A percentile compares a stretch with the other conserved stretches of the same genome.
These are phyloP conservation scores for Penicillium crustosum DNA, from an alignment of 2,329 filamentous ascomycete genomes.

Conservation along the genomic window DNA sequence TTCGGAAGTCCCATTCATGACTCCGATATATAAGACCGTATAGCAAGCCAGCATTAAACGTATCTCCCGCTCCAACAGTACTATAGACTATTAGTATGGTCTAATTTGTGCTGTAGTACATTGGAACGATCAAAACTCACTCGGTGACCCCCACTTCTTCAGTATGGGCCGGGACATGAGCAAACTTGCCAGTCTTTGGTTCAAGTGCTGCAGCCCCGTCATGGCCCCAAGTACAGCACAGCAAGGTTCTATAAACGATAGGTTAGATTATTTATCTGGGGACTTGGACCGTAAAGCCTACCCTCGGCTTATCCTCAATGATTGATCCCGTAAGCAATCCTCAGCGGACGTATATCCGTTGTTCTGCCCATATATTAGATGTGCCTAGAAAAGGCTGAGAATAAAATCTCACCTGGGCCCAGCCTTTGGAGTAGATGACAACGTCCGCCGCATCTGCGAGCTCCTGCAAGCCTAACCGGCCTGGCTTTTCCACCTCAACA, in stretches of 20 bases:
- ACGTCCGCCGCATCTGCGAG: conserved; percentile 65
- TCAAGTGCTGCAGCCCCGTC: conserved; percentile 53
- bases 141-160: conserved; percentile 52
- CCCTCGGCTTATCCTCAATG: conserved; percentile 44
- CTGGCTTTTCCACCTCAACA: conserved; percentile 71
- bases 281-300: conserved; percentile 34
- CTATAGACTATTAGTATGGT: conserved; percentile 43
- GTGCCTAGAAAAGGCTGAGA: no score
- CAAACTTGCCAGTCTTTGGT: conserved; percentile 32
- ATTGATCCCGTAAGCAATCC: conserved; percentile 53
- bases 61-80: conserved; percentile 72
- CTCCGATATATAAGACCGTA: conserved; percentile 58
- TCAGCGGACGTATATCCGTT: conserved; percentile 49
- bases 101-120: neutral
- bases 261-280: neutral
- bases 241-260: conserved; percentile 41
- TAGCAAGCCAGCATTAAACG: conserved; percentile 70
- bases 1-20: conserved; percentile 50
- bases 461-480: conserved; percentile 57
- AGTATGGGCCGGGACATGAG: conserved; percentile 48
- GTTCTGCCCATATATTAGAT: conserved; percentile 19
- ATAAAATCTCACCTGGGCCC: conserved; percentile 60
- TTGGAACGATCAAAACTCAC: conserved; percentile 47
- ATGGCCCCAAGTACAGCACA: conserved; percentile 62
- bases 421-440: conserved; percentile 70